Evolutionary conservation across 2,329 filamentous ascomycete genomes (phyloP).

Genomic region (Stagonosporopsis chrysanthemi): DNA sequence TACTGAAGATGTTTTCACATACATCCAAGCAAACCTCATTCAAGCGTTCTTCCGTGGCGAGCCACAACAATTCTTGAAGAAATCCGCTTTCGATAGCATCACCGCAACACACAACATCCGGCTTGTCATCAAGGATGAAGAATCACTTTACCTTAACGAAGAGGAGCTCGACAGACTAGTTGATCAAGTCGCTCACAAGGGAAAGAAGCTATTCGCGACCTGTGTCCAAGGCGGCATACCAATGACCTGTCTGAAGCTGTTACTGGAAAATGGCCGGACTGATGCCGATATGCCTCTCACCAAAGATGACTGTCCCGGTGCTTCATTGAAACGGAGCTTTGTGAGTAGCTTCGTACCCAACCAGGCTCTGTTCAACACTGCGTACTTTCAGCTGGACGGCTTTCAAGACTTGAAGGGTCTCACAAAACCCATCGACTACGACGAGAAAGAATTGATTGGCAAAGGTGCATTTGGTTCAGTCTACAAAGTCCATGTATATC

Average conservation of each 20-base stretch:
- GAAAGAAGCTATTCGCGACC: slow-evolving; percentile 4
- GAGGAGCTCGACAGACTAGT: neutral
- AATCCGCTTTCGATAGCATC: neutral
- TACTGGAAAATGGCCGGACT: neutral
- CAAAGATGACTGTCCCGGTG: neutral
- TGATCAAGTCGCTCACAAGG: neutral
- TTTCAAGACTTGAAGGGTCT: neutral
- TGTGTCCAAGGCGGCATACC: neutral
- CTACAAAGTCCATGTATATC: neutral
- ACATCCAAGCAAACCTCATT: neutral
- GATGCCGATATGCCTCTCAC: neutral
- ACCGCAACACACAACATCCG: neutral
- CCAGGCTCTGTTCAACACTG: neutral
- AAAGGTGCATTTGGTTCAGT: slow-evolving; percentile 7
- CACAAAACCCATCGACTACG: neutral
- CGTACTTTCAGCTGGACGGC: neutral
- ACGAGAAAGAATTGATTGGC: slow-evolving; percentile 1
- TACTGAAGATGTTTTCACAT: neutral
- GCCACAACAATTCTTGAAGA: neutral
- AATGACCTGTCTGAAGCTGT: neutral
- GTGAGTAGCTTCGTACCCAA: neutral
- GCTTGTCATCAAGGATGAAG: neutral
- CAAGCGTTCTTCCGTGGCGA: neutral
- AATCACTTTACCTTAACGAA: neutral
- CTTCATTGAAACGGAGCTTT: neutral